A percentile compares a stretch with the other conserved stretches of the same genome.
phyloP scores from a whole-genome alignment of 305 asterid genomes.

The Fraxinus sp. region DNA sequence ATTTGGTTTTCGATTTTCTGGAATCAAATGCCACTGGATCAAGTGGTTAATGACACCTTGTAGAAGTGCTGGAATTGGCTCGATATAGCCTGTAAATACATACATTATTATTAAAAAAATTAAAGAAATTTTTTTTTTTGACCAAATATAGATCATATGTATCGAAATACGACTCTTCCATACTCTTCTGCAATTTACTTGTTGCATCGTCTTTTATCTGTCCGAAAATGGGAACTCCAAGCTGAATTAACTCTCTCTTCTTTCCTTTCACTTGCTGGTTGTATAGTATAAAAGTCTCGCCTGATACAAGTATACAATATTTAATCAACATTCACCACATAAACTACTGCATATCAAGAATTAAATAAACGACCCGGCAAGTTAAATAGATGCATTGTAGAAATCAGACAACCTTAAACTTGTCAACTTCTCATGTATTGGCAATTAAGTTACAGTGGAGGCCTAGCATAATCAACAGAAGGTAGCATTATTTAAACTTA shows the following conservation, averaged over 20 bases:
- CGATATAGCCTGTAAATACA: constrained; percentile 55
- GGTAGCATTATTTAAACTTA: constrained; percentile 18
- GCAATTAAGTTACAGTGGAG: constrained; percentile 10
- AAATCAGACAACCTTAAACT: background rate
- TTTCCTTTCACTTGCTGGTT: constrained; percentile 85
- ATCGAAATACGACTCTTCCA: constrained; percentile 14
- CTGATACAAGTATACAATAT: constrained; percentile 37
- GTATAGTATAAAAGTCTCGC: constrained; percentile 84
- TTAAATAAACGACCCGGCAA: background rate
- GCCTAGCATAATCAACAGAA: constrained; percentile 23
- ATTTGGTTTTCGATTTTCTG: constrained; percentile 72
- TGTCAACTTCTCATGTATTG: constrained; percentile 2
- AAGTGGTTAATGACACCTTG: constrained; percentile 73
- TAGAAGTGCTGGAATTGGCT: constrained; percentile 84
- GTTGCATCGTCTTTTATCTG: constrained; percentile 58
- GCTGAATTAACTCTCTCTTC: constrained; percentile 94
- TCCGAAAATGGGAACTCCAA: constrained; percentile 85
- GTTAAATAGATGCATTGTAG: background rate
- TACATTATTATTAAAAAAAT: background rate
- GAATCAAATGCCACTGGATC: constrained; percentile 74
- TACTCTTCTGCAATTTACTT: constrained; percentile 54
- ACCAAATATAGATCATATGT: background rate
- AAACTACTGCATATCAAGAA: background rate
- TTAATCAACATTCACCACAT: constrained; percentile 12
- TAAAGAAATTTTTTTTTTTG: background rate